Evolutionary conservation across 495 filamentous ascomycete genomes (phyloP).

Genomic region (Aspergillus wentii): DNA sequence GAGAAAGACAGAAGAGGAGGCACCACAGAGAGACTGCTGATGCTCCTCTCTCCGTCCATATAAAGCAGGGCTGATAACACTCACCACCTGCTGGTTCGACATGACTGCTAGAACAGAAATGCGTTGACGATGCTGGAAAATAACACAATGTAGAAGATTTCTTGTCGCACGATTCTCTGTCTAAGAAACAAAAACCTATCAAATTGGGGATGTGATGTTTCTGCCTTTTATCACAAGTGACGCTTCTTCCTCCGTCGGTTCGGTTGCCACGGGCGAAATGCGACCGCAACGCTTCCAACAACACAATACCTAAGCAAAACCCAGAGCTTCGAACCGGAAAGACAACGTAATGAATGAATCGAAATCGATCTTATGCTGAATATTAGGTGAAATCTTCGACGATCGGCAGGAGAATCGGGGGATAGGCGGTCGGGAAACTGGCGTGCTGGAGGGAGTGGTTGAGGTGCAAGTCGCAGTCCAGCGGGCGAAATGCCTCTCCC

Average conservation of each 20-base stretch:
- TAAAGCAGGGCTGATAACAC: slow-evolving; percentile 28
- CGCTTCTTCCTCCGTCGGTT: slow-evolving; percentile 12
- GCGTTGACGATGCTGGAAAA: too few species aligned
- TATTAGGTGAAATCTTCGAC: too few species aligned
- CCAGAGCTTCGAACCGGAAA: too few species aligned
- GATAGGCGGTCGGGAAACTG: slow-evolving; percentile 5
- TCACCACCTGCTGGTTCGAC: slow-evolving; percentile 64
- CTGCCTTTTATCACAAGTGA: slow-evolving; percentile 9
- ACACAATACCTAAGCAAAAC: slow-evolving; percentile 10
- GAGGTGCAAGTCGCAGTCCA: slow-evolving; percentile 36
- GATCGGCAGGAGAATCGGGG: neutral
- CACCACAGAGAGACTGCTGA: slow-evolving; percentile 3
- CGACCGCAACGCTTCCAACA: slow-evolving; percentile 11
- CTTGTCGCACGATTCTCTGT: too few species aligned
- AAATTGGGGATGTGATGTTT: slow-evolving; percentile 1
- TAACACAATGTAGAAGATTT: too few species aligned
- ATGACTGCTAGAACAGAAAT: slow-evolving; percentile 27
- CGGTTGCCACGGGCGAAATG: slow-evolving; percentile 17
- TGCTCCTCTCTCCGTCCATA: slow-evolving; percentile 1
- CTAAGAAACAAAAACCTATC: neutral
- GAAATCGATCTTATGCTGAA: too few species aligned
- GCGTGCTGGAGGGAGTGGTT: slow-evolving; percentile 30
- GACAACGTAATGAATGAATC: too few species aligned
- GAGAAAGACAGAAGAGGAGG: slow-evolving; percentile 12
- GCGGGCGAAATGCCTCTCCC: slow-evolving; percentile 39